Percentiles rank a stretch among this genome's conserved stretches.
Conservation (phyloP, 164 flowering plant species). For the Vitis labrusca region DNA sequence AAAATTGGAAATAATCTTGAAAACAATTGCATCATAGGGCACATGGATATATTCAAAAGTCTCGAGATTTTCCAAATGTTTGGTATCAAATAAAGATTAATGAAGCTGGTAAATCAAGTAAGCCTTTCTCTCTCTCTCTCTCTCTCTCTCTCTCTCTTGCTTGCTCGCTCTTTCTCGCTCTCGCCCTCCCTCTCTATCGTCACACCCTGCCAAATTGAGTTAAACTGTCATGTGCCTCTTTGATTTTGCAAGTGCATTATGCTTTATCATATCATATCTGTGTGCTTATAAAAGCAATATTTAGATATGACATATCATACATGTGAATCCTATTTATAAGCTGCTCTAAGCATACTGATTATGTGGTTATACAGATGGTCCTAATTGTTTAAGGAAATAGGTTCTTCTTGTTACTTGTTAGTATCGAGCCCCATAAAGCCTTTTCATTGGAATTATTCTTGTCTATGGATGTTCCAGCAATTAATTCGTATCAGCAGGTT, state of each 20-base stretch:
- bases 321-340: neutral
- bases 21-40: conserved; percentile 54
- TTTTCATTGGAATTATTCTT: neutral
- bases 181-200: too few species aligned
- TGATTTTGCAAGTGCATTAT: too few species aligned
- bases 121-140: conserved; percentile 17
- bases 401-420: neutral
- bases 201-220: neutral
- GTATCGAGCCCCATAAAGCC: neutral
- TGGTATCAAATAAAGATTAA: conserved; percentile 67
- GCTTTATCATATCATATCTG: neutral
- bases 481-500: too few species aligned
- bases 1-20: conserved; percentile 7
- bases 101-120: conserved; percentile 77
- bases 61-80: conserved; percentile 53
- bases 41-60: conserved; percentile 63
- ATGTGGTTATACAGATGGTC: neutral
- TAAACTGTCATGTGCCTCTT: too few species aligned
- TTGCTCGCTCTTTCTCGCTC: neutral
- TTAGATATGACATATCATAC: neutral
- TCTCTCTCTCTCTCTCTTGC: neutral
- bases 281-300: neutral
- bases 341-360: neutral
- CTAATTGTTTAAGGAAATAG: neutral
- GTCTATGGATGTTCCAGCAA: neutral